Base-by-base conservation (phyloP, 2,329 filamentous ascomycete genomes). In the Clarireedia paspali region DNA sequence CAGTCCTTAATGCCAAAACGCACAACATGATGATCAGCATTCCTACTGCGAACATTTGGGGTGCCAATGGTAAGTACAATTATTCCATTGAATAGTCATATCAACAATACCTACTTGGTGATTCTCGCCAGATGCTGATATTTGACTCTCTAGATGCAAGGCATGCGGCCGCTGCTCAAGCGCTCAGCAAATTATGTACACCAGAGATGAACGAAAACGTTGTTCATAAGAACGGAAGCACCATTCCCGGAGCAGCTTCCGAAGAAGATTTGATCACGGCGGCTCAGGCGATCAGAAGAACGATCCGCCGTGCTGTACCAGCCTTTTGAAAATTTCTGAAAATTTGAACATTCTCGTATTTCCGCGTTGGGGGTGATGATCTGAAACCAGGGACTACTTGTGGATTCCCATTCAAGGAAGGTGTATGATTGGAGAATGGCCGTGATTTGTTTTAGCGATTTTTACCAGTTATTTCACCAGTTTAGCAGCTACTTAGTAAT, bases 41-140 rank as follows among this genome's bases (percentile, higher is more conserved):
- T 27, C 56, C 39, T 26, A 57, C 56, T 27, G 50, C 45, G 6
- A 46, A 54, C 23, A 50, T 57, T 23, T 57, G 50, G 56, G 56
- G 56, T 3, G 23, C 6, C 4, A 39, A 50, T 9, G 55, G 53
- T 34, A 12, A 42, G 39, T 23, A 42, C 3, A 34, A 34, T 12
- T 9, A 34, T 9, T 34, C 2, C 30, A 34, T 14, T 4, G 9
- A 34, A 2, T 34, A 1, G 10, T 12, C 30, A 12, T 34, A 34
- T 34, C 30, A 34, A 34, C 30, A 12, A 34, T 12, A 12, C 30
- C 39, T n/a, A 7, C 17, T 42, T 42, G 39, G 39, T 26, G 5
- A 9, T 5, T 5, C 27, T 20, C n/a, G 12, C 6, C 24, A 50
- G 30, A 12, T 34, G 24, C 26, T 42, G 6, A 49, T 24, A 17